A percentile compares a stretch with the other conserved stretches of the same genome.
phyloP scores from a whole-genome alignment of 2,329 filamentous ascomycete genomes.

The Penicillium brevicompactum region DNA sequence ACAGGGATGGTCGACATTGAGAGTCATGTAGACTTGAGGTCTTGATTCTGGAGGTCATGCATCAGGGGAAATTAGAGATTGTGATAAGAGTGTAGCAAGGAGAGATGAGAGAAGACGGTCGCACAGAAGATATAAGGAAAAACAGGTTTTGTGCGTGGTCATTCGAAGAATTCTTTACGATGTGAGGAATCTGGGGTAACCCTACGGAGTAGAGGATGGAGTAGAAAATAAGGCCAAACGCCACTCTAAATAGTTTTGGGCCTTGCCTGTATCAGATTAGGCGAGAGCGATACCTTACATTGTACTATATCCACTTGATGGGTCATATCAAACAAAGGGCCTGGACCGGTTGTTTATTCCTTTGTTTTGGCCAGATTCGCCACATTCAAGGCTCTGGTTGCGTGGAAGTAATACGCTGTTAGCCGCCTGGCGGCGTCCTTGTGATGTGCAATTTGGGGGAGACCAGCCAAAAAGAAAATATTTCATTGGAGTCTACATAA shows the following conservation, averaged over 20 bases:
- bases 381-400: background rate
- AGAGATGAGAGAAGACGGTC: background rate
- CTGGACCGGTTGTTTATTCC: background rate
- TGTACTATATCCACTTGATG: background rate
- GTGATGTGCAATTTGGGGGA: conserved; percentile 12
- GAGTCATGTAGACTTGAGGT: background rate
- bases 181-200: background rate
- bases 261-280: background rate
- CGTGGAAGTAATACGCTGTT: background rate
- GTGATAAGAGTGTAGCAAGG: background rate
- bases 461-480: conserved; percentile 4
- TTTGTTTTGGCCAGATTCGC: background rate
- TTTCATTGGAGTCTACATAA: conserved; percentile 23
- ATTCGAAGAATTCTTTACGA: background rate
- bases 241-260: background rate
- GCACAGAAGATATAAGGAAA: background rate
- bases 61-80: background rate
- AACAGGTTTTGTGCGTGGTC: background rate
- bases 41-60: background rate
- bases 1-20: background rate
- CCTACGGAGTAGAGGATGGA: background rate
- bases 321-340: background rate
- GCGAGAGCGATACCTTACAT: background rate
- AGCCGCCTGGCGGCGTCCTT: conserved; percentile 11
- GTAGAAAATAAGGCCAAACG: background rate